Conservation (phyloP, 352 stramenopile species). For the Phytophthora chlamydospora region DNA sequence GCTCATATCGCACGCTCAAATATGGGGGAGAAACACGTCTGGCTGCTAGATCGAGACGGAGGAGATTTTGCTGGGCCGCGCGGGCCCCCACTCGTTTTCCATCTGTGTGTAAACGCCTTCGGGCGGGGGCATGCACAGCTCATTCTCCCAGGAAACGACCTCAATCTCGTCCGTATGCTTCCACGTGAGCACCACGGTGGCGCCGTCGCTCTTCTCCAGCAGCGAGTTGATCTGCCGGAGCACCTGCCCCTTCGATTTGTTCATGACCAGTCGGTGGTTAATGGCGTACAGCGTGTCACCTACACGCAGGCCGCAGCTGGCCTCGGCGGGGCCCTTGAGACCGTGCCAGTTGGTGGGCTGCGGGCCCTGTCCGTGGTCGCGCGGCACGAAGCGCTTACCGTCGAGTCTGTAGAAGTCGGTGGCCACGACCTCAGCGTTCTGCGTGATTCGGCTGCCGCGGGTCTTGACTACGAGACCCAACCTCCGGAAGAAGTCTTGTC, state of each 20-base stretch:
- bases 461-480: constrained; percentile 86
- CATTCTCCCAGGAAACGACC: constrained; percentile 75
- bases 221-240: constrained; percentile 81
- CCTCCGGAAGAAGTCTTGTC: constrained; percentile 80
- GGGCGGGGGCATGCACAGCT: constrained; percentile 76
- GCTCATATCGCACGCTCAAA: constrained; percentile 16
- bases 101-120: constrained; percentile 82
- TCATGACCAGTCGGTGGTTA: constrained; percentile 87
- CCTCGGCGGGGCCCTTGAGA: constrained; percentile 74
- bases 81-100: constrained; percentile 87
- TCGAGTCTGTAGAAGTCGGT: constrained; percentile 84
- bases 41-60: constrained; percentile 81
- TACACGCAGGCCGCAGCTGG: constrained; percentile 71
- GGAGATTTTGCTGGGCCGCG: constrained; percentile 82
- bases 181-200: constrained; percentile 77
- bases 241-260: constrained; percentile 87
- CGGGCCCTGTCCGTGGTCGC: constrained; percentile 68
- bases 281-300: constrained; percentile 87
- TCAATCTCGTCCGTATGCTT: constrained; percentile 85
- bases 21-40: constrained; percentile 19
- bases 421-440: constrained; percentile 84
- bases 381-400: constrained; percentile 75
- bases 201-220: constrained; percentile 74
- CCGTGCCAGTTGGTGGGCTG: constrained; percentile 74
- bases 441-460: constrained; percentile 81